Conservation (phyloP, 176 grass and related monocot genomes). For the Tuctoria greenei region DNA sequence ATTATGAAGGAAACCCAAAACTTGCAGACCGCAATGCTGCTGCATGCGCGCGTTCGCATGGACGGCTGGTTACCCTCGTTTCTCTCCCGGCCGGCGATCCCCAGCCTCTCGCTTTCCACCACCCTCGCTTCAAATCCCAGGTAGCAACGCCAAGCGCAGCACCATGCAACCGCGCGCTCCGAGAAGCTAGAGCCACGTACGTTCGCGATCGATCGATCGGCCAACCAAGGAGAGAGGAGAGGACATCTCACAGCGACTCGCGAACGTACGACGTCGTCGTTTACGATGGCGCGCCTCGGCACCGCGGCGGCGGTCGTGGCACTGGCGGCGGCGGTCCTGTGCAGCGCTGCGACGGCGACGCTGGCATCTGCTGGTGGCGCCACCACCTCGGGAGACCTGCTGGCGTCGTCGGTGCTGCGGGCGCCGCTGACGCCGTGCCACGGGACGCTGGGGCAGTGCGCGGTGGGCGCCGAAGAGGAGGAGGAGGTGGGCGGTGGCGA, state of each 20-base stretch:
- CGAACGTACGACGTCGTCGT: background rate
- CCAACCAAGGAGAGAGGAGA: background rate
- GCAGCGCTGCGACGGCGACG: background rate
- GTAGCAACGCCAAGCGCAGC: background rate
- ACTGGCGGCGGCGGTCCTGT: background rate
- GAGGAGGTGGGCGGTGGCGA: background rate
- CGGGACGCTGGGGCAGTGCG: slow-evolving; percentile 28
- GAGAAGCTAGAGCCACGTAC: background rate
- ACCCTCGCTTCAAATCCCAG: background rate
- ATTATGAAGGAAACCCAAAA: background rate
- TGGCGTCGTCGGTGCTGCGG: background rate
- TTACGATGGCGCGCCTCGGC: slow-evolving; percentile 1
- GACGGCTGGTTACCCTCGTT: slow-evolving; percentile 11
- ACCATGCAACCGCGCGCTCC: background rate
- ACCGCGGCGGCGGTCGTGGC: background rate
- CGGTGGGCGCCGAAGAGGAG: background rate
- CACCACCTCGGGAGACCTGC: background rate
- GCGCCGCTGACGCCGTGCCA: background rate
- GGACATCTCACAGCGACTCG: background rate
- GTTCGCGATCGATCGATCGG: background rate
- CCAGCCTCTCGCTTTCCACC: background rate
- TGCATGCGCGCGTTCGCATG: background rate
- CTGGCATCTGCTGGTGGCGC: background rate
- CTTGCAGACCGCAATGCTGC: background rate
- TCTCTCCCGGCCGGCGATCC: background rate